Evolutionary conservation across 805 yeast genomes (phyloP).

Genomic region (Wickerhamiella lipophila): DNA sequence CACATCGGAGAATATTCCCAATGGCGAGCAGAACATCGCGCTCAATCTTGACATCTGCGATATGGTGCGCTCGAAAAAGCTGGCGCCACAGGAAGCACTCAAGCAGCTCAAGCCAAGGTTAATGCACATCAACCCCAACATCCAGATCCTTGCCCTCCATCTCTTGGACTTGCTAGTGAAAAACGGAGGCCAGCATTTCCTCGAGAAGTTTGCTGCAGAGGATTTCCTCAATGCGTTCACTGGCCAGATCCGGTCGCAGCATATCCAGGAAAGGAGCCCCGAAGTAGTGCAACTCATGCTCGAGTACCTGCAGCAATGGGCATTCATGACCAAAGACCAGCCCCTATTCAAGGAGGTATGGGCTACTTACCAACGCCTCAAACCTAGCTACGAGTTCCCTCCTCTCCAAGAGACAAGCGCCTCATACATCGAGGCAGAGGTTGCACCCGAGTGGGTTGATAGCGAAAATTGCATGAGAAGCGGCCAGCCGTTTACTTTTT

Average conservation of each 20-base stretch:
- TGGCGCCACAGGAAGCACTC: slow-evolving; percentile 73
- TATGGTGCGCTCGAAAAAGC: slow-evolving; percentile 64
- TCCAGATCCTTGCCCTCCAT: slow-evolving; percentile 60
- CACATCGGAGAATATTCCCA: slow-evolving; percentile 80
- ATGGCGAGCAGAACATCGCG: slow-evolving; percentile 68
- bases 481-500: slow-evolving; percentile 61
- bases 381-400: slow-evolving; percentile 55
- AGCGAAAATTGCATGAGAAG: slow-evolving; percentile 93
- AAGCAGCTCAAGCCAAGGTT: slow-evolving; percentile 66
- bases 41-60: slow-evolving; percentile 79
- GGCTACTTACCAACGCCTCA: slow-evolving; percentile 46
- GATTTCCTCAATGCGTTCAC: slow-evolving; percentile 77
- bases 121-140: slow-evolving; percentile 63
- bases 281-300: slow-evolving; percentile 50
- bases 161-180: slow-evolving; percentile 78
- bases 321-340: slow-evolving; percentile 55
- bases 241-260: slow-evolving; percentile 42
- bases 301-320: slow-evolving; percentile 64
- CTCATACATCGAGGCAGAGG: slow-evolving; percentile 67
- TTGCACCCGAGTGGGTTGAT: slow-evolving; percentile 97
- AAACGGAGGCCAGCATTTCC: slow-evolving; percentile 81
- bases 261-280: slow-evolving; percentile 30
- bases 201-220: slow-evolving; percentile 62
- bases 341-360: slow-evolving; percentile 53
- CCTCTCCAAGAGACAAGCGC: slow-evolving; percentile 27